Evolutionary conservation across 352 stramenopile species (phyloP).

Genomic region (Pythium sukuiense): DNA sequence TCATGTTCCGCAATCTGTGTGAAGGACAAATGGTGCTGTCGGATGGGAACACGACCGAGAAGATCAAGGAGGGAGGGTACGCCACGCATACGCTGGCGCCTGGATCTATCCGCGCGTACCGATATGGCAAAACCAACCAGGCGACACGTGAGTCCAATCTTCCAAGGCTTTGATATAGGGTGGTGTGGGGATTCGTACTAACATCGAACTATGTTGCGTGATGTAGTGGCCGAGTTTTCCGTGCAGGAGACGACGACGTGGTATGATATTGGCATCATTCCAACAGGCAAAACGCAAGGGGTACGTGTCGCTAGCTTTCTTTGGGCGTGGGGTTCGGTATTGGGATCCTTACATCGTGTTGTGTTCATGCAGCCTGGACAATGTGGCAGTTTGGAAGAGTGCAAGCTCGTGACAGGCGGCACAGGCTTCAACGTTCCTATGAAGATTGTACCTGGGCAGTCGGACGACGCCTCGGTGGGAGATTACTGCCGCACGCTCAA

Average conservation of each 20-base stretch:
- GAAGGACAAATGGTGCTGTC: slow-evolving; percentile 35
- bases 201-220: background rate
- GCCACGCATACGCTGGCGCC: slow-evolving; percentile 28
- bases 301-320: slow-evolving; percentile 8
- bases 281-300: slow-evolving; percentile 11
- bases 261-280: slow-evolving; percentile 33
- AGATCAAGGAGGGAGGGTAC: slow-evolving; percentile 23
- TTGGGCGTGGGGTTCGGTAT: too few relatives aligned
- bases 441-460: slow-evolving; percentile 41
- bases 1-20: slow-evolving; percentile 47
- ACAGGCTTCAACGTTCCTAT: slow-evolving; percentile 65
- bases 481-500: slow-evolving; percentile 42
- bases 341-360: too few relatives aligned
- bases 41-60: slow-evolving; percentile 28
- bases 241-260: slow-evolving; percentile 21
- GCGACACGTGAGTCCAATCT: slow-evolving; percentile 22
- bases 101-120: slow-evolving; percentile 18
- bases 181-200: too few relatives aligned
- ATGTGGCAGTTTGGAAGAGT: slow-evolving; percentile 51
- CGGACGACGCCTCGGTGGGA: background rate
- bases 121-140: slow-evolving; percentile 22
- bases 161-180: background rate
- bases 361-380: slow-evolving; percentile 32
- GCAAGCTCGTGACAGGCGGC: slow-evolving; percentile 50
- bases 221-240: slow-evolving; percentile 29